These are phyloP conservation scores for Ophiostoma triangulosporum DNA, from an alignment of 2,329 filamentous ascomycete species.

Conservation along the genomic window DNA sequence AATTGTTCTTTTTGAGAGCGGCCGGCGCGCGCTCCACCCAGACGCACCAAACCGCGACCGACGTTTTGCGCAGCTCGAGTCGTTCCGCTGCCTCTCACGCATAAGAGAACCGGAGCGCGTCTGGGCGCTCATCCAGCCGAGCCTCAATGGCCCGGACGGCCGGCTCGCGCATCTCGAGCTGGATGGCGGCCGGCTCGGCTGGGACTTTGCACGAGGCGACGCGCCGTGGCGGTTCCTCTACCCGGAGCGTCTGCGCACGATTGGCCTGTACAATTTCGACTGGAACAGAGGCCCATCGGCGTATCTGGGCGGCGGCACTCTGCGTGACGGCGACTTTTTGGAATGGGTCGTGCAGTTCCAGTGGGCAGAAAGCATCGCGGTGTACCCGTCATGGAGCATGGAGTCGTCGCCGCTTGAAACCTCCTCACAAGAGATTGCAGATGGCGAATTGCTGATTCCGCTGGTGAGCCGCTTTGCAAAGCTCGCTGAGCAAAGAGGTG, in stretches of 20 bases:
- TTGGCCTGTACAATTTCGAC: conserved; percentile 11
- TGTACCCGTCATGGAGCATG: conserved; percentile 6
- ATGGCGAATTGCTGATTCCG: neutral
- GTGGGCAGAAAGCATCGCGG: conserved; percentile 4
- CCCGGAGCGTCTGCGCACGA: conserved; percentile 6
- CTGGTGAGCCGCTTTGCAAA: conserved; percentile 3
- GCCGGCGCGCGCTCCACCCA: neutral
- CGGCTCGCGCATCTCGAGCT: conserved; percentile 10
- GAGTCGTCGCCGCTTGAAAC: neutral
- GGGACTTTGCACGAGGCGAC: neutral
- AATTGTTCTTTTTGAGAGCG: neutral
- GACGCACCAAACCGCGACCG: too few species aligned
- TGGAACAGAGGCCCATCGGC: conserved; percentile 3
- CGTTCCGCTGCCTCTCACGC: conserved; percentile 3
- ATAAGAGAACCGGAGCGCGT: neutral
- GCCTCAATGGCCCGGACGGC: neutral
- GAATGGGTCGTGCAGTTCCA: conserved; percentile 12
- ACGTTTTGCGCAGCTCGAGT: conserved; percentile 5
- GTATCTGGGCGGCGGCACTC: neutral
- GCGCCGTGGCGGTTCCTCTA: neutral
- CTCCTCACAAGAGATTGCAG: neutral
- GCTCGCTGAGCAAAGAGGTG: neutral
- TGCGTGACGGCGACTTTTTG: conserved; percentile 5
- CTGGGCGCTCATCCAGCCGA: conserved; percentile 3
- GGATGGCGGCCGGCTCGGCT: neutral